phyloP scores from a whole-genome alignment of 495 filamentous ascomycete genomes.

The Podospora conica region DNA sequence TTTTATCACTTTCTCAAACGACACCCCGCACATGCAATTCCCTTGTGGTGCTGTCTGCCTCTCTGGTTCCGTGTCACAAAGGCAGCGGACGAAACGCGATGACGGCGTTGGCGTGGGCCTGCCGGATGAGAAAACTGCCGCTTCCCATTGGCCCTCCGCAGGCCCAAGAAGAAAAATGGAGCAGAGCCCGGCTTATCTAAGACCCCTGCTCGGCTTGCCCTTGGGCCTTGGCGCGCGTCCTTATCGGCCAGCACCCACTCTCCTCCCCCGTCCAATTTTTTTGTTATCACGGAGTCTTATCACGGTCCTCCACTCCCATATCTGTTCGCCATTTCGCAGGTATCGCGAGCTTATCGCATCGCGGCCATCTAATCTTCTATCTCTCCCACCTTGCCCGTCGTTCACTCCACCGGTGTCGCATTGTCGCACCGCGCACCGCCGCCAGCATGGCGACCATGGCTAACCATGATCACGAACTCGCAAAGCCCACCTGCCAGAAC shows the following conservation, averaged over 20 bases:
- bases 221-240: neutral
- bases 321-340: constrained; percentile 20
- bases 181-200: constrained; percentile 23
- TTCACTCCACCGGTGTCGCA: constrained; percentile 11
- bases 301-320: constrained; percentile 18
- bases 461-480: constrained; percentile 53
- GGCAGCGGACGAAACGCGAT: constrained; percentile 3
- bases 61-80: constrained; percentile 1
- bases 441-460: constrained; percentile 35
- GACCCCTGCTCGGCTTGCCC: constrained; percentile 7
- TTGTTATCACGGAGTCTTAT: constrained; percentile 29
- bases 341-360: constrained; percentile 26
- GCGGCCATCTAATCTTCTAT: constrained; percentile 24
- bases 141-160: constrained; percentile 13
- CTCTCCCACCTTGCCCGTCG: constrained; percentile 16
- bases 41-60: neutral
- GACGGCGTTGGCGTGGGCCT: neutral
- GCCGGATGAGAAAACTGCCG: constrained; percentile 12
- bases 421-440: neutral
- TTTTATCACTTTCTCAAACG: neutral
- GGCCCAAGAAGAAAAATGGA: constrained; percentile 2
- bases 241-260: constrained; percentile 16
- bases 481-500: constrained; percentile 96
- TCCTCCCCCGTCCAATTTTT: constrained; percentile 34
- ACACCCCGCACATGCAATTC: constrained; percentile 1